Percentiles rank a stretch among this genome's conserved stretches.
These are phyloP conservation scores for Massariosphaeria phaeospora DNA, from an alignment of 495 filamentous ascomycete genomes.

Conservation along the genomic window DNA sequence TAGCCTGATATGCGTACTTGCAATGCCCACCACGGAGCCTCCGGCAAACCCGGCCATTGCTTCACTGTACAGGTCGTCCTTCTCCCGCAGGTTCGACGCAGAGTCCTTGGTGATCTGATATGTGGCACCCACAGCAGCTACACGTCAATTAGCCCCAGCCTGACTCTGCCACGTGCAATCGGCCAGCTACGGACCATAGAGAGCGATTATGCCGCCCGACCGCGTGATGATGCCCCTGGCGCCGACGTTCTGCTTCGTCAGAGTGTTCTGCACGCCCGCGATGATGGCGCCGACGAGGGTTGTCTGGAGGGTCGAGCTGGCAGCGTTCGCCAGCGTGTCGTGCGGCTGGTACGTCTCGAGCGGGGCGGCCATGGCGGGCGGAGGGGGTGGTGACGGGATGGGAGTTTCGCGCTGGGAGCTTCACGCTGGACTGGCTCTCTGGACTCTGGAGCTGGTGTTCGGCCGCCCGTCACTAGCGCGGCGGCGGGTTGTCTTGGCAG, in stretches of 20 bases:
- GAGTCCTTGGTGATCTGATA: conserved; percentile 72
- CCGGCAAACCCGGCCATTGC: conserved; percentile 70
- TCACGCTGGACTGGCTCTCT: too few species aligned
- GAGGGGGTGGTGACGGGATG: neutral
- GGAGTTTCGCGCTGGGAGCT: too few species aligned
- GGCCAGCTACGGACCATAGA: conserved; percentile 51
- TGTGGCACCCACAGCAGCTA: conserved; percentile 73
- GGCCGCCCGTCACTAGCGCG: too few species aligned
- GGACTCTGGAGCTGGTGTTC: too few species aligned
- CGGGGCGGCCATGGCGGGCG: conserved; percentile 44
- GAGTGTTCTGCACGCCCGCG: conserved; percentile 78
- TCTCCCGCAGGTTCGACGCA: conserved; percentile 71
- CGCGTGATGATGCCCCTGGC: conserved; percentile 70
- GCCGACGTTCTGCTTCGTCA: conserved; percentile 72
- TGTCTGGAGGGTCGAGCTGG: conserved; percentile 59
- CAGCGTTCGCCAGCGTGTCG: conserved; percentile 65
- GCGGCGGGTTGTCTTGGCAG: too few species aligned
- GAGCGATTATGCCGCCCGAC: conserved; percentile 59
- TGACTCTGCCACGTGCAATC: neutral
- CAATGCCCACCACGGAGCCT: conserved; percentile 61
- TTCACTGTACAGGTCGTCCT: conserved; percentile 65
- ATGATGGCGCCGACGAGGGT: conserved; percentile 64
- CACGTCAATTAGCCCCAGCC: conserved; percentile 19
- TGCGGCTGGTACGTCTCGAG: conserved; percentile 50
- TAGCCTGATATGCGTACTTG: conserved; percentile 14